Conservation (phyloP, 2,329 filamentous ascomycete species). For the Stagonosporopsis tanaceti region DNA sequence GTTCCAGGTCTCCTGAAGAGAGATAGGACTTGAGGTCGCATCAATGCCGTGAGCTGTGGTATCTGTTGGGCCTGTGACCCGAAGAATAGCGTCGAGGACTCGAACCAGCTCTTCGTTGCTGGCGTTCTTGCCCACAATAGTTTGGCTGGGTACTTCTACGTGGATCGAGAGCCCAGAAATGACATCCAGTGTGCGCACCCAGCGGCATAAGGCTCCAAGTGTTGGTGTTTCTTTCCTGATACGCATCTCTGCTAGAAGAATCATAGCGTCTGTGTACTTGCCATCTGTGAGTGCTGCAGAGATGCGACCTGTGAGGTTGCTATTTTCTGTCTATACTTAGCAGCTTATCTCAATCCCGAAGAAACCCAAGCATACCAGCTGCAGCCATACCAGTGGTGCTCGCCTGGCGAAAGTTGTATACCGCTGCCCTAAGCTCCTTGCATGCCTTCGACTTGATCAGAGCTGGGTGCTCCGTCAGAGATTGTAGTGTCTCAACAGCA, state of each 20-base stretch:
- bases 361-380: constrained; percentile 49
- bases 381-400: constrained; percentile 72
- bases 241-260: constrained; percentile 74
- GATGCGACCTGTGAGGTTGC: constrained; percentile 72
- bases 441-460: constrained; percentile 74
- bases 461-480: constrained; percentile 65
- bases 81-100: constrained; percentile 70
- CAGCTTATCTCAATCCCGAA: not conserved
- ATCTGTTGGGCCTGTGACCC: constrained; percentile 70
- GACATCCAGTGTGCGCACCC: constrained; percentile 75
- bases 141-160: constrained; percentile 52
- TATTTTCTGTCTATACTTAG: constrained; percentile 53
- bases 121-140: constrained; percentile 50
- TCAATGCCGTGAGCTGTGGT: constrained; percentile 40
- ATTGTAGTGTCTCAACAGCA: constrained; percentile 68
- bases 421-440: constrained; percentile 70
- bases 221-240: constrained; percentile 72
- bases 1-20: constrained; percentile 69
- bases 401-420: constrained; percentile 73
- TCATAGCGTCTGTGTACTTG: constrained; percentile 69
- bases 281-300: constrained; percentile 71
- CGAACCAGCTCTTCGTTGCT: constrained; percentile 61
- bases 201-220: constrained; percentile 73
- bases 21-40: constrained; percentile 58
- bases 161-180: constrained; percentile 70